These are phyloP conservation scores for Roridomyces roridus DNA, from an alignment of 768 basidiomycete species.

Conservation along the genomic window DNA sequence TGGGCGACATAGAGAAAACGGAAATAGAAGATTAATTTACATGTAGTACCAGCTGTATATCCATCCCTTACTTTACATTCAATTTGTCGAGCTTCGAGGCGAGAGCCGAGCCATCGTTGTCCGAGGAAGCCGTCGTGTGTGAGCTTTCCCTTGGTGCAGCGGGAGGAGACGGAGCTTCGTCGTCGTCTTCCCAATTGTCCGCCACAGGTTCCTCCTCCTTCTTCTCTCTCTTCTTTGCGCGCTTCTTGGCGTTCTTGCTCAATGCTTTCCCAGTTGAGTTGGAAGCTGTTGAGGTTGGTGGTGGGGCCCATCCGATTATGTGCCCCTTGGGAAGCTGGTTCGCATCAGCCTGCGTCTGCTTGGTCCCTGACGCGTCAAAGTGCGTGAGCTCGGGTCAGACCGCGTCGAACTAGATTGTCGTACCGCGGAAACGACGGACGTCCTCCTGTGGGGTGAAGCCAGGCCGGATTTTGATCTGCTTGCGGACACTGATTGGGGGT, in stretches of 20 bases:
- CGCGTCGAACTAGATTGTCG: background rate
- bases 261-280: conserved; percentile 46
- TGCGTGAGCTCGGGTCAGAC: background rate
- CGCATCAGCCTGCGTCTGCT: conserved; percentile 75
- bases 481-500: conserved; percentile 66
- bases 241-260: conserved; percentile 85
- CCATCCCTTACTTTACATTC: conserved; percentile 49
- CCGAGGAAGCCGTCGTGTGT: conserved; percentile 24
- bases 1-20: conserved; percentile 13
- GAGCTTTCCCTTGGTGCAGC: conserved; percentile 12
- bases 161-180: conserved; percentile 42
- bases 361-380: conserved; percentile 40
- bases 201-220: conserved; percentile 63
- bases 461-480: conserved; percentile 87
- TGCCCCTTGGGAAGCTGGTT: conserved; percentile 75
- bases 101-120: conserved; percentile 42
- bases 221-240: conserved; percentile 80
- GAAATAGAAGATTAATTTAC: conserved; percentile 33
- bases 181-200: conserved; percentile 83
- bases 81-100: conserved; percentile 63
- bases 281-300: conserved; percentile 42
- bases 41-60: conserved; percentile 41
- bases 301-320: conserved; percentile 81
- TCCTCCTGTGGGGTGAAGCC: conserved; percentile 97
- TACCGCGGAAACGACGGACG: conserved; percentile 80